A percentile compares a stretch with the other conserved stretches of the same genome.
Evolutionary conservation across 2,329 filamentous ascomycete genomes (phyloP).

Genomic region (Fusarium virguliforme): DNA sequence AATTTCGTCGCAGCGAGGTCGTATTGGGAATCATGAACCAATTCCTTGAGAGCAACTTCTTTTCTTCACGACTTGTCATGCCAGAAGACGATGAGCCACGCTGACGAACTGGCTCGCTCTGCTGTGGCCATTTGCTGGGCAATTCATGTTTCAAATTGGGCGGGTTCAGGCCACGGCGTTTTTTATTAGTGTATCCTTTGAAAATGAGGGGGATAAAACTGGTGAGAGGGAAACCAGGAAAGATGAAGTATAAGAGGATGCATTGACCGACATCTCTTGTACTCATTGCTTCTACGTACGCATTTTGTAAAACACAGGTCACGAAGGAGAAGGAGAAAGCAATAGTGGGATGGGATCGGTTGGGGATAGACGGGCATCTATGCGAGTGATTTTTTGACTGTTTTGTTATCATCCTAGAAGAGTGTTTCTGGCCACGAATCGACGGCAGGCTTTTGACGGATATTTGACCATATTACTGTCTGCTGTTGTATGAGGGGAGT

Average conservation of each 20-base stretch:
- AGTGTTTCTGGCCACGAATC: conserved; percentile 1
- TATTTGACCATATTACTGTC: neutral
- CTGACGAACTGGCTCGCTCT: conserved; percentile 8
- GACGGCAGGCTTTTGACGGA: neutral
- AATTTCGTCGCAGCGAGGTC: conserved; percentile 52
- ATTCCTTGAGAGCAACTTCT: conserved; percentile 14
- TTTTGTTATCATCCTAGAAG: conserved; percentile 10
- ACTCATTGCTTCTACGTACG: conserved; percentile 9
- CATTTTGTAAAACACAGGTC: conserved; percentile 18
- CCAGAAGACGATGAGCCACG: conserved; percentile 27
- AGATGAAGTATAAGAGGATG: neutral
- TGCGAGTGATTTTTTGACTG: conserved; percentile 14
- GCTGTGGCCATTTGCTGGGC: conserved; percentile 22
- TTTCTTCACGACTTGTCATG: conserved; percentile 38
- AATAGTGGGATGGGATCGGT: neutral
- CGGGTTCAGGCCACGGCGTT: conserved; percentile 49
- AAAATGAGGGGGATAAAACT: conserved; percentile 26
- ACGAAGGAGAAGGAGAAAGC: neutral
- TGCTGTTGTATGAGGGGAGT: conserved; percentile 1
- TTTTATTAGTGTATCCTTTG: conserved; percentile 44
- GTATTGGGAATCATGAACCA: conserved; percentile 27
- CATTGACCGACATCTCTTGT: neutral
- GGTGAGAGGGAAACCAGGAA: neutral
- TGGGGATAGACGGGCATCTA: conserved; percentile 19
- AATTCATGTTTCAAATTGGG: conserved; percentile 44